Evolutionary conservation across 345 rosid genomes (phyloP).

Genomic region (Dovyalis caffra): DNA sequence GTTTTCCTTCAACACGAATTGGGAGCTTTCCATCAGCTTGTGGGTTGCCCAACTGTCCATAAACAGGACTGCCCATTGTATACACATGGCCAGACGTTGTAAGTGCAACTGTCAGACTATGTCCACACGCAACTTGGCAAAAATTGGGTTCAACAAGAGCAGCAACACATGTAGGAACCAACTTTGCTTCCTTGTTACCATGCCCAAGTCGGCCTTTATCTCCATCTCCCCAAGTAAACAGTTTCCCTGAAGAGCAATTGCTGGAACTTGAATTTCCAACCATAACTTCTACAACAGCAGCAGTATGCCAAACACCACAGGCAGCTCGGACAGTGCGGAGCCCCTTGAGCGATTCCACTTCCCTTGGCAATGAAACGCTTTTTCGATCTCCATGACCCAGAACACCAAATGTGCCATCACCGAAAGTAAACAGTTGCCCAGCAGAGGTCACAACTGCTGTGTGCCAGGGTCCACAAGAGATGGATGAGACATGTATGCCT

Average conservation of each 20-base stretch:
- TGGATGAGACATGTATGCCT: constrained; percentile 69
- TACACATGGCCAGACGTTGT: constrained; percentile 86
- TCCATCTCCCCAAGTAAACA: constrained; percentile 99
- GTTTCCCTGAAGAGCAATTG: constrained; percentile 90
- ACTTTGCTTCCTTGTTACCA: constrained; percentile 88
- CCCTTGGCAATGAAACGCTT: constrained; percentile 65
- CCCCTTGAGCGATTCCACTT: constrained; percentile 76
- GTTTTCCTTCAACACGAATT: constrained; percentile 79
- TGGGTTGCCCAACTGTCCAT: constrained; percentile 93
- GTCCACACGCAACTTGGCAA: constrained; percentile 94
- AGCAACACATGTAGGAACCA: constrained; percentile 95
- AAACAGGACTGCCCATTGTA: constrained; percentile 95
- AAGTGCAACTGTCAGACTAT: constrained; percentile 87
- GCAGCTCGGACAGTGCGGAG: constrained; percentile 76
- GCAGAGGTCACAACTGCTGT: constrained; percentile 76
- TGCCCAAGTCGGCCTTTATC: constrained; percentile 98
- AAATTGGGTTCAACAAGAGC: constrained; percentile 93
- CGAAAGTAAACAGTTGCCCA: constrained; percentile 74
- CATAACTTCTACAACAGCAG: constrained; percentile 97
- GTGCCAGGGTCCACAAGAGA: constrained; percentile 89
- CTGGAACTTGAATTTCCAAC: constrained; percentile 88
- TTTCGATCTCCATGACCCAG: constrained; percentile 71
- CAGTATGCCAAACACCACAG: constrained; percentile 89
- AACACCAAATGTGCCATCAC: constrained; percentile 84
- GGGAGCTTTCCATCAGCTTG: constrained; percentile 90